Evolutionary conservation across 352 stramenopile genomes (phyloP), one percentile per base, ranked within the genome.

Genomic region (Phytophthora sansomeana): DNA sequence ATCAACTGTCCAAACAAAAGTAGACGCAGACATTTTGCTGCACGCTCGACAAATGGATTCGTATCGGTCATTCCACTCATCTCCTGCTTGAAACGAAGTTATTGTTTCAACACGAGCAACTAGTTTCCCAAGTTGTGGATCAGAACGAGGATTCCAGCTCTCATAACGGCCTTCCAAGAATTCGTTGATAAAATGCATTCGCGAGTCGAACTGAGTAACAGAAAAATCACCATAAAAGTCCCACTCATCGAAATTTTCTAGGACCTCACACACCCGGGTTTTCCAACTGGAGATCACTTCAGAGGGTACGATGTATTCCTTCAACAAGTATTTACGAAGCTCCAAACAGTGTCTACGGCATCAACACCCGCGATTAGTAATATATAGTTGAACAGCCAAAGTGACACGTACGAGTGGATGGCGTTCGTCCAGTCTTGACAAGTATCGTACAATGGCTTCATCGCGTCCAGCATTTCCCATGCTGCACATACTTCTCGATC

Each of bases 351-450:
- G n/a, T 39, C 24, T 44, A 55, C 33, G 29, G 30, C 13, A 36
- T 10, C 2, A 41, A 41, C 21, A 21, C 39, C 48, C 26, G 5
- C 14, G 47, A 29, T 41, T 26, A 39, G n/a, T n/a, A n/a, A n/a
- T n/a, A n/a, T n/a, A n/a, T 9, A 54, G 19, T 43, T 1, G 19
- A 6, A 50, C 5, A 24, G 6, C 30, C 30, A 36, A n/a, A n/a
- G n/a, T n/a, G n/a, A n/a, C n/a, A n/a, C n/a, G n/a, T 58, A 65
- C 57, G 28, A 19, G n/a, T 58, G 38, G 14, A 58, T 35, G 14
- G 35, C 30, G 6, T 44, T 65, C 1, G 57, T 65, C 47, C 46
- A 44, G 1, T 29, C 28, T 11, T 28, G 57, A 58, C 46, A 65
- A 39, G 32, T 7, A 11, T 58, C 21, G 21, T 65, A 47, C 9